Base-by-base conservation (phyloP, 257 asterid genomes). In the Penstemon davidsonii region DNA sequence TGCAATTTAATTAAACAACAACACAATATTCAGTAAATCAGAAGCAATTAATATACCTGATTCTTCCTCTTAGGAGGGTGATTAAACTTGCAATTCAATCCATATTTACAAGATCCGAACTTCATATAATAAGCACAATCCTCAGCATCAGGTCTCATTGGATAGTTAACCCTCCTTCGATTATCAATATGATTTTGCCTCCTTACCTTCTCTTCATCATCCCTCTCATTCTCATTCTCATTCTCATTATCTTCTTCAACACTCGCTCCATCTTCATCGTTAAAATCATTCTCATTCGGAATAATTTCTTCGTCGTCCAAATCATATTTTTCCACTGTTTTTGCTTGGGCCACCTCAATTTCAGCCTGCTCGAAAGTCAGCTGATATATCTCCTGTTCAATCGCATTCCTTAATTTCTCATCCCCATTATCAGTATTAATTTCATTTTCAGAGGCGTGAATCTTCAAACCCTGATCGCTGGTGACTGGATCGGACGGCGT, bases 61-160 rank as follows among this genome's bases (percentile, higher is more conserved):
- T 64, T 71, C 62, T 75, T 87, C 73, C 85, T 81, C 76, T 78
- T 70, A 4, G 93, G 84, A 50, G 97, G 96, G 56, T 94, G 99
- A 78, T 88, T 94, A 72, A 87, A 94, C 88, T 88, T 91, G 95
- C 99, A 94, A 78, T 75, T 69, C 42, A 76, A 50, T 25, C 96
- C 99, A 70, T 83, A 94, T 82, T 94, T 94, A 76, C 97, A 94
- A 54, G 81, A 75, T 54, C 96, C 95, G 3, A 83, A 85, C 73
- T 82, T 91, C 92, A 88, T 69, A 62, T 82, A 94, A 77, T 45
- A 94, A 0, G 93, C 46, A 62, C 99, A 94, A 75, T 88, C 99
- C 79, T 84, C 96, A 0, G 96, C 96, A 66, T 87, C 99, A 13
- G 90, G 88, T 76, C 99, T 81, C 81, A 83, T 19, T 0, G 99